Base-by-base conservation (phyloP, 2,329 filamentous ascomycete genomes). In the Curvularia lunata region DNA sequence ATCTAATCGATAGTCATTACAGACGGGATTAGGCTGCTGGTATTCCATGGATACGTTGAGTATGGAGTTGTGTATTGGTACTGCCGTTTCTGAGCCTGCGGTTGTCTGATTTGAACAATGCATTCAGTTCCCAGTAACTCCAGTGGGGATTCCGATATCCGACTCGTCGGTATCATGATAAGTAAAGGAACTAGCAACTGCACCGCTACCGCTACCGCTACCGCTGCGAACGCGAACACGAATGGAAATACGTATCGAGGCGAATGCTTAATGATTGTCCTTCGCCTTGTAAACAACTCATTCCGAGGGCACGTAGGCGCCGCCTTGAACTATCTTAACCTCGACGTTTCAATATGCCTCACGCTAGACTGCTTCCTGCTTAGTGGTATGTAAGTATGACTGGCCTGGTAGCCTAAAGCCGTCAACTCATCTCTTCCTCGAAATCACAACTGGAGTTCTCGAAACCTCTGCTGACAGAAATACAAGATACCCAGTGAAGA, bases 71-170 rank as follows among this genome's bases (percentile, higher is more conserved):
- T 59, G 34, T 1, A 64, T 58, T 7, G 58, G 47, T 3, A 5
- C 42, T 18, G 46, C 52, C n/a, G 59, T 58, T 23, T 54, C 45
- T 4, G 57, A 50, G 21, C 54, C 28, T 1, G 58, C 28, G 3
- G 58, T 59, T 5, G 61, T 58, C 38, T 62, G 61, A 10, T 63
- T 63, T 2, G 61, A 59, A 30, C 46, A 61, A 13, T 59, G 58
- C 1, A 62, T 32, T 34, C 47, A 25, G 8, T 52, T 37, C 13
- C 13, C 13, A 16, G 42, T 25, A 5, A 12, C 21, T 16, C 58
- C 55, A 0, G 61, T 63, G 8, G 59, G 53, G 4, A 63, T 56
- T 50, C 62, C 61, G 28, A 63, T 59, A 10, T 63, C 61, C 0
- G 61, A 63, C 48, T 63, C 61, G 5, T 10, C 6, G 0, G 55